A percentile compares a stretch with the other conserved stretches of the same genome.
phyloP scores from a whole-genome alignment of 768 basidiomycete genomes.

The Amanita exitialis region DNA sequence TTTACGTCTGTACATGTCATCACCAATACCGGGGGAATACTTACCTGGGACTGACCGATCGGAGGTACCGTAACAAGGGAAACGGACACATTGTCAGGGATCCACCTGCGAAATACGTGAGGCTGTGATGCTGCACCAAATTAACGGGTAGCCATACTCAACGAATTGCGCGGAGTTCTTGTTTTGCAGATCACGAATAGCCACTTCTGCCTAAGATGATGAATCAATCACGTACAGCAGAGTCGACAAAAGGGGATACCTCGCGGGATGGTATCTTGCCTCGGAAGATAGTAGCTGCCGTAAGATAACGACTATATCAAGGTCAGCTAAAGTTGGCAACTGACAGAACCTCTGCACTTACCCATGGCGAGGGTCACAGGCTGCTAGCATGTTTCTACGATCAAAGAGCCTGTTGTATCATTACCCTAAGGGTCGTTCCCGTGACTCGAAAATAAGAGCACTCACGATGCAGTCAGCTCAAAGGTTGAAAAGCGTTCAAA shows the following conservation, averaged over 20 bases:
- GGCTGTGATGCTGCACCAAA: background rate
- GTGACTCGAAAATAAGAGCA: background rate
- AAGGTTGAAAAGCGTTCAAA: slow-evolving; percentile 53
- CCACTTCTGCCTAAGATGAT: slow-evolving; percentile 34
- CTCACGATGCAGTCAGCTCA: slow-evolving; percentile 70
- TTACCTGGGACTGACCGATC: slow-evolving; percentile 62
- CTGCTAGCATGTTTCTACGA: slow-evolving; percentile 70
- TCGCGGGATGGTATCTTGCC: slow-evolving; percentile 75
- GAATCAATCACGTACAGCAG: slow-evolving; percentile 24
- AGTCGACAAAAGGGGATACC: slow-evolving; percentile 45
- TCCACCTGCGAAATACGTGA: slow-evolving; percentile 47
- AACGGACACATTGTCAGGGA: slow-evolving; percentile 84
- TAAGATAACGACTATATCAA: slow-evolving; percentile 62
- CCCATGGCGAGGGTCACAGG: slow-evolving; percentile 75
- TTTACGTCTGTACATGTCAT: background rate
- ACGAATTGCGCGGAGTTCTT: slow-evolving; percentile 73
- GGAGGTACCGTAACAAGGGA: slow-evolving; percentile 78
- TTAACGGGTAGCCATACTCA: slow-evolving; percentile 40
- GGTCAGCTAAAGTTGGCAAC: background rate
- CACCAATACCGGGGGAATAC: slow-evolving; percentile 11
- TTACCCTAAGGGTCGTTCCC: background rate
- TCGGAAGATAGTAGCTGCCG: slow-evolving; percentile 81
- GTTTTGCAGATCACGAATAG: slow-evolving; percentile 63
- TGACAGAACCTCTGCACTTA: slow-evolving; percentile 19
- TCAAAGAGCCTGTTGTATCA: slow-evolving; percentile 57